phyloP scores from a whole-genome alignment of 148 eudicot genomes.

The Persicaria tinctoria region DNA sequence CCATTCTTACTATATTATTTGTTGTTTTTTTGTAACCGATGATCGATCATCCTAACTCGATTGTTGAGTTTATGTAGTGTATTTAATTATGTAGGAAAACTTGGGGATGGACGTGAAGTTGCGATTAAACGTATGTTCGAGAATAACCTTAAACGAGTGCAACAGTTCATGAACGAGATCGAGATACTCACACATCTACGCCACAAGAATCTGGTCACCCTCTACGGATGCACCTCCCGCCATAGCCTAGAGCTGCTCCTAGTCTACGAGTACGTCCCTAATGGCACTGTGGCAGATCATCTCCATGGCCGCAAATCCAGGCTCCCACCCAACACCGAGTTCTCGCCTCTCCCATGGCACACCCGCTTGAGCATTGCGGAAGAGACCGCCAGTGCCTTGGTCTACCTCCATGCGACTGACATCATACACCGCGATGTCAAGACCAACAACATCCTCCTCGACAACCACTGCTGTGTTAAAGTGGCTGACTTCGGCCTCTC shows the following conservation, averaged over 20 bases:
- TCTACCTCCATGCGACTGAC: conserved; percentile 49
- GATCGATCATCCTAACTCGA: background rate
- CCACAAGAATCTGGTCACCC: conserved; percentile 57
- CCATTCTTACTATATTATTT: background rate
- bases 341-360: conserved; percentile 32
- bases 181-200: conserved; percentile 49
- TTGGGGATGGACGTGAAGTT: conserved; percentile 35
- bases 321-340: conserved; percentile 6
- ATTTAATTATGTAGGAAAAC: conserved; percentile 18
- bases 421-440: conserved; percentile 66
- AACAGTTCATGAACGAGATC: conserved; percentile 67
- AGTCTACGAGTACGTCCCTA: conserved; percentile 63
- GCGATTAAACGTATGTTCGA: conserved; percentile 67
- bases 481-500: conserved; percentile 46
- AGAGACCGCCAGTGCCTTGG: conserved; percentile 50
- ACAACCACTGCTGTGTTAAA: conserved; percentile 29
- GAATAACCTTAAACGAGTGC: conserved; percentile 41
- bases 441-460: conserved; percentile 52
- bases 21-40: background rate
- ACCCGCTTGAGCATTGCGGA: conserved; percentile 45
- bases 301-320: conserved; percentile 32
- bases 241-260: conserved; percentile 51
- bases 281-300: conserved; percentile 80
- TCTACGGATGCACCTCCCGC: conserved; percentile 70
- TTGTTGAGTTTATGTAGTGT: background rate